phyloP scores from a whole-genome alignment of 1,284 basidiomycete genomes.

The Rhizoctonia solani region DNA sequence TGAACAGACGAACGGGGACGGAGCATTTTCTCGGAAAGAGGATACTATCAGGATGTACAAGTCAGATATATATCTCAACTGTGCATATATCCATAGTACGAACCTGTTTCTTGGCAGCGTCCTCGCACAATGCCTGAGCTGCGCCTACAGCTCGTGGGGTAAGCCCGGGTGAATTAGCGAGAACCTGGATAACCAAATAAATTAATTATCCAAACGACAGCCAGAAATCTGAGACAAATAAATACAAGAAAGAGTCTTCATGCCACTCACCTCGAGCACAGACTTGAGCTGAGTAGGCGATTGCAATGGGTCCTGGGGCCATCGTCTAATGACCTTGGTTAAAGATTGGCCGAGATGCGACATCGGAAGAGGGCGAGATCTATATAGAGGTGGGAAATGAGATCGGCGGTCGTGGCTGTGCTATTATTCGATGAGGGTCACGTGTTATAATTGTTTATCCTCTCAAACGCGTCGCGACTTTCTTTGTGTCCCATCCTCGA shows the following conservation, averaged over 20 bases:
- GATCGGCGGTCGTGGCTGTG: background rate
- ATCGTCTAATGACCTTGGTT: conserved; percentile 1
- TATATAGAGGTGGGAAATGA: background rate
- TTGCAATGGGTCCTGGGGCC: conserved; percentile 17
- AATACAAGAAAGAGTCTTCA: too few species aligned
- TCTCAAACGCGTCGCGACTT: conserved; percentile 30
- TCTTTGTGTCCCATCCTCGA: background rate
- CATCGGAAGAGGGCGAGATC: background rate
- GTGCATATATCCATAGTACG: background rate
- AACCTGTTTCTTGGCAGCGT: conserved; percentile 13
- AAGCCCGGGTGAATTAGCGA: conserved; percentile 2
- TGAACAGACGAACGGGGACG: conserved; percentile 4
- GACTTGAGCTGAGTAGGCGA: conserved; percentile 8
- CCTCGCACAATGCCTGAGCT: conserved; percentile 14
- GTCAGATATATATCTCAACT: background rate
- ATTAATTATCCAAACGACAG: too few species aligned
- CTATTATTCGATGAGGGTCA: background rate
- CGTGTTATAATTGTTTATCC: conserved; percentile 30
- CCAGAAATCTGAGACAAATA: too few species aligned
- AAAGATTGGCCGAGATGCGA: background rate
- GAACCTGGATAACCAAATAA: too few species aligned
- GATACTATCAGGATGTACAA: background rate
- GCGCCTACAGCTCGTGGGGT: conserved; percentile 4
- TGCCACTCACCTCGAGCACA: conserved; percentile 13
- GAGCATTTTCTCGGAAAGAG: conserved; percentile 19